Conservation (phyloP, 768 basidiomycete genomes). For the Mycena epipterygia region DNA sequence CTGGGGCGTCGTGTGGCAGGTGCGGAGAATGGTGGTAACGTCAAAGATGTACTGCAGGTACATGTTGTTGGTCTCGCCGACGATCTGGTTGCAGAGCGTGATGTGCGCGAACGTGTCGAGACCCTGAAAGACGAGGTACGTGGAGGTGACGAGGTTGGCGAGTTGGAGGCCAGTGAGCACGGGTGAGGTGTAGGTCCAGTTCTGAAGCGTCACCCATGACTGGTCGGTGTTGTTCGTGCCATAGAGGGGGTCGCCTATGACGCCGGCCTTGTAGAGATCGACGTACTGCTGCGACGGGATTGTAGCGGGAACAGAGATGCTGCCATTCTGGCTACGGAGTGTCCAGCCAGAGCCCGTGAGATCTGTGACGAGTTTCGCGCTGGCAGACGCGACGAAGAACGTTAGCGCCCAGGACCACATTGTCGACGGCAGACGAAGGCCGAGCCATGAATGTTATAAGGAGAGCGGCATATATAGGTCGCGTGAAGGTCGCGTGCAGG, state of each 20-base stretch:
- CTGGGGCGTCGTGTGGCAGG: slow-evolving; percentile 7
- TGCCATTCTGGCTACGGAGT: slow-evolving; percentile 21
- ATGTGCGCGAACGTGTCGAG: slow-evolving; percentile 26
- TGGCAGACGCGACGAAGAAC: slow-evolving; percentile 13
- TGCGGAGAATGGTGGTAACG: slow-evolving; percentile 12
- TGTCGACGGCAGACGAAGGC: no score
- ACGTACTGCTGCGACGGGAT: slow-evolving; percentile 27
- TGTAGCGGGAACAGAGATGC: slow-evolving; percentile 24
- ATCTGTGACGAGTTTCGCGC: slow-evolving; percentile 25
- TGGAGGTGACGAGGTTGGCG: background rate
- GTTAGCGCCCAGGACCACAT: background rate
- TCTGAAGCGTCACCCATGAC: slow-evolving; percentile 25
- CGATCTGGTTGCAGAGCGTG: slow-evolving; percentile 20
- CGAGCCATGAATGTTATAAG: no score
- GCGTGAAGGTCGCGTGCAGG: no score
- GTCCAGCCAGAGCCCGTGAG: slow-evolving; percentile 27
- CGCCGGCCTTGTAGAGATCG: slow-evolving; percentile 15
- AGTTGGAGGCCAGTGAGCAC: slow-evolving; percentile 9
- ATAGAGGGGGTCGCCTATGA: slow-evolving; percentile 25
- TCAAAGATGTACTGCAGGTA: slow-evolving; percentile 27
- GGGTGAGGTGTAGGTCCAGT: slow-evolving; percentile 30
- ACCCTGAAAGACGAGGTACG: slow-evolving; percentile 26
- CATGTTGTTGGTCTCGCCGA: slow-evolving; percentile 28
- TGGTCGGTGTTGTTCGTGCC: slow-evolving; percentile 25
- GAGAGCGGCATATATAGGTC: no score